phyloP scores from a whole-genome alignment of 2,329 filamentous ascomycete species.

The Monilinia laxa region DNA sequence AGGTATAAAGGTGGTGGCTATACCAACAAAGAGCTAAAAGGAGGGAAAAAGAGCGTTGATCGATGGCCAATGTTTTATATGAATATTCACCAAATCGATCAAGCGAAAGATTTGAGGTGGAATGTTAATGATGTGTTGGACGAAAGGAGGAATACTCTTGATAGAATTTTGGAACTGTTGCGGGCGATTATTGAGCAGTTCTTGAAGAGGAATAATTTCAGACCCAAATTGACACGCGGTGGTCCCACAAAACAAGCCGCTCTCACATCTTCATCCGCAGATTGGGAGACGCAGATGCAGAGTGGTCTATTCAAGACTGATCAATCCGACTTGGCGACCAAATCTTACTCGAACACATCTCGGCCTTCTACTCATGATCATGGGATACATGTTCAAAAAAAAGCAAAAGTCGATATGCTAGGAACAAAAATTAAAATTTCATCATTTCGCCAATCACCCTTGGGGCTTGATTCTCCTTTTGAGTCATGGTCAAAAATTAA shows the following conservation, averaged over 20 bases:
- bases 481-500: conserved; percentile 44
- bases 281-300: neutral
- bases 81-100: conserved; percentile 52
- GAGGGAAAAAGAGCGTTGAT: conserved; percentile 65
- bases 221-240: conserved; percentile 27
- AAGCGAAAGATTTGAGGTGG: neutral
- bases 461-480: conserved; percentile 40
- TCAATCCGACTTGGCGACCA: neutral
- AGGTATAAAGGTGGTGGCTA: conserved; percentile 49
- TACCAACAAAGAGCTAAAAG: conserved; percentile 52
- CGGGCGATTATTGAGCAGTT: conserved; percentile 71
- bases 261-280: neutral
- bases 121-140: conserved; percentile 47
- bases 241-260: neutral
- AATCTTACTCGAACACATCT: neutral
- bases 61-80: conserved; percentile 88
- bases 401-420: conserved; percentile 23
- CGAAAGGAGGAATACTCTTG: conserved; percentile 45
- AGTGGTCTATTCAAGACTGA: neutral
- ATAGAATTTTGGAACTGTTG: conserved; percentile 63
- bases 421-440: conserved; percentile 34
- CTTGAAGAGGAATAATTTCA: conserved; percentile 68
- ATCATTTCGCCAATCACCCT: conserved; percentile 28
- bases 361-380: neutral
- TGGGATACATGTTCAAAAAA: neutral